Evolutionary conservation across 805 yeast species (phyloP).

Genomic region (Barnettozyma siamensis): DNA sequence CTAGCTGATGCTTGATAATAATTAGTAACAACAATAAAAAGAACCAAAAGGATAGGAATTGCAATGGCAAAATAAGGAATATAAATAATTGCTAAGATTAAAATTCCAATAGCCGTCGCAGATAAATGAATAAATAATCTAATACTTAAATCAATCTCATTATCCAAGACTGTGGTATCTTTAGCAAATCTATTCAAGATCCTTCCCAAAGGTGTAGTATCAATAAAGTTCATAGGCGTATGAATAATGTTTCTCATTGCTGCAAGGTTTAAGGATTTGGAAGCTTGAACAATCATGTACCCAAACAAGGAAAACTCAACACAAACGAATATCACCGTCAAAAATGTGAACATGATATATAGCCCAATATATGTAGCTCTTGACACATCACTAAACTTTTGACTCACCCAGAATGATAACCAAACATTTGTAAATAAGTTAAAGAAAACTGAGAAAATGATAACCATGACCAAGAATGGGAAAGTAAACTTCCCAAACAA

Average conservation of each 20-base stretch:
- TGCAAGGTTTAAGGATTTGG: slow-evolving; percentile 29
- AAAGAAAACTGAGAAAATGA: slow-evolving; percentile 38
- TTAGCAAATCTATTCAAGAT: slow-evolving; percentile 76
- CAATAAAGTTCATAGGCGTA: slow-evolving; percentile 77
- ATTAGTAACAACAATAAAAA: slow-evolving; percentile 39
- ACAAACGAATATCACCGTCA: slow-evolving; percentile 37
- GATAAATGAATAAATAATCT: slow-evolving; percentile 46
- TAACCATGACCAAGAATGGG: slow-evolving; percentile 14
- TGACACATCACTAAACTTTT: slow-evolving; percentile 39
- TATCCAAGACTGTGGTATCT: slow-evolving; percentile 76
- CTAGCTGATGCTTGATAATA: slow-evolving; percentile 66
- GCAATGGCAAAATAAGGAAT: slow-evolving; percentile 72
- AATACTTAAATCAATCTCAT: slow-evolving; percentile 60
- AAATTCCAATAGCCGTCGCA: slow-evolving; percentile 46
- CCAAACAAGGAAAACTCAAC: slow-evolving; percentile 29
- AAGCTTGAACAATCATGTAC: slow-evolving; percentile 8
- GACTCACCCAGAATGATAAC: slow-evolving; percentile 70
- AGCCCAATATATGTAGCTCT: slow-evolving; percentile 63
- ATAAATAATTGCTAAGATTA: slow-evolving; percentile 57
- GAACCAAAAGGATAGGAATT: slow-evolving; percentile 33
- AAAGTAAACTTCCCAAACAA: slow-evolving; percentile 26
- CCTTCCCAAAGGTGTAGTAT: slow-evolving; percentile 78
- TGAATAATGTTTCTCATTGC: slow-evolving; percentile 54
- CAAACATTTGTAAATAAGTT: slow-evolving; percentile 63
- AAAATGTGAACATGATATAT: slow-evolving; percentile 45